Base-by-base conservation (phyloP, 257 asterid species). In the Nyctanthes arbortristis region DNA sequence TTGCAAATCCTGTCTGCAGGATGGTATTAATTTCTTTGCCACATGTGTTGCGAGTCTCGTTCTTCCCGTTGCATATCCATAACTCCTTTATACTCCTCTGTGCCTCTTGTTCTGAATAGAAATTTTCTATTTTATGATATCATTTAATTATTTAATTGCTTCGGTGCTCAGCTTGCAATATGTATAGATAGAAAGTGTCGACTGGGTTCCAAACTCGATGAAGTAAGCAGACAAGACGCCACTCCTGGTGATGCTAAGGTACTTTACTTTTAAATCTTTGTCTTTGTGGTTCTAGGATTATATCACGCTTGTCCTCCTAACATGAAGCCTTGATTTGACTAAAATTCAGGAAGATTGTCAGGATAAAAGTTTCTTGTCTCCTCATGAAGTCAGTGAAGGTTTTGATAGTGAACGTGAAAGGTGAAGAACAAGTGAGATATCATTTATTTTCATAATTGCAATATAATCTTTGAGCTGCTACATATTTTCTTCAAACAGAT, bases 121-220 rank as follows among this genome's bases (percentile, higher is more conserved):
- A 20, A 35, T 18, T 55, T 24, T 27, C 25, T n/a, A n/a, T 7
- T 61, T 49, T 37, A 0, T 24, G 20, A 32, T 70, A 61, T 28
- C 65, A 28, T 81, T 64, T 60, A 68, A 73, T 35, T 40, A 63
- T 14, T 67, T 55, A 57, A 35, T 25, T 61, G 7, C 73, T 69
- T 71, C 72, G 61, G 32, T 82, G 40, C 77, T 80, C 84, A 92
- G 97, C 90, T 92, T 75, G 89, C 96, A 37, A 73, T 89, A 77
- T 92, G 96, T 92, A 92, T 89, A 35, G 70, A 77, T 66, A 84
- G 81, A 80, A 85, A 79, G 82, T 70, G 75, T 58, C 86, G 45
- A 74, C 84, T 78, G 57, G 79, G 75, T 65, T 65, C 75, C 79
- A 84, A 67, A 68, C 83, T 73, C 61, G 59, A 73, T 66, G 77